Percentiles rank a stretch among this genome's conserved stretches.
Evolutionary conservation across 306 rosid genomes (phyloP).

Genomic region (Castanospermum australe): DNA sequence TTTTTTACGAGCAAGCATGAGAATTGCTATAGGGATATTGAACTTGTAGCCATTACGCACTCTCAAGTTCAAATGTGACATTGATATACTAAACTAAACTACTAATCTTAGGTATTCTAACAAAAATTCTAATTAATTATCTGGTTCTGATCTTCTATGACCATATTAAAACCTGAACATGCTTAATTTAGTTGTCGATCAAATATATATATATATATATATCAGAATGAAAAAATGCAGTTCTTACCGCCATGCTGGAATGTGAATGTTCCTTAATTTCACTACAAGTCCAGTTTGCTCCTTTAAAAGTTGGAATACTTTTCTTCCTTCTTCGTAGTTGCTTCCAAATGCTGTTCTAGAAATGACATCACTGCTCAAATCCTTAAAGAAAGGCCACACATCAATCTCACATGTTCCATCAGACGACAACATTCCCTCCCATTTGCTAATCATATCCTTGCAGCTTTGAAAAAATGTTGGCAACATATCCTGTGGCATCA

Average conservation of each 20-base stretch:
- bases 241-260: slow-evolving; percentile 39
- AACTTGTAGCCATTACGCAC: no score
- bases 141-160: no score
- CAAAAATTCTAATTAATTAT: no score
- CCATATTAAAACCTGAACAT: not conserved
- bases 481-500: slow-evolving; percentile 24
- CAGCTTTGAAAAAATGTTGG: slow-evolving; percentile 19
- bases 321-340: slow-evolving; percentile 38
- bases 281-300: not conserved
- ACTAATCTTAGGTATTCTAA: no score
- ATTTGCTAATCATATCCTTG: not conserved
- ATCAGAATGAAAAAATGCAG: no score
- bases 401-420: slow-evolving; percentile 24
- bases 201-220: not conserved
- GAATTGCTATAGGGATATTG: no score
- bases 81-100: no score
- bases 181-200: not conserved
- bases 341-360: no score
- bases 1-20: no score
- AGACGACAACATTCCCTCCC: slow-evolving; percentile 20
- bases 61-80: no score
- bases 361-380: slow-evolving; percentile 48
- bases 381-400: slow-evolving; percentile 31
- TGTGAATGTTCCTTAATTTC: not conserved
- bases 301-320: slow-evolving; percentile 28